These are phyloP conservation scores for Leccinum incarnatum DNA, from an alignment of 768 basidiomycete genomes.

Conservation along the genomic window DNA sequence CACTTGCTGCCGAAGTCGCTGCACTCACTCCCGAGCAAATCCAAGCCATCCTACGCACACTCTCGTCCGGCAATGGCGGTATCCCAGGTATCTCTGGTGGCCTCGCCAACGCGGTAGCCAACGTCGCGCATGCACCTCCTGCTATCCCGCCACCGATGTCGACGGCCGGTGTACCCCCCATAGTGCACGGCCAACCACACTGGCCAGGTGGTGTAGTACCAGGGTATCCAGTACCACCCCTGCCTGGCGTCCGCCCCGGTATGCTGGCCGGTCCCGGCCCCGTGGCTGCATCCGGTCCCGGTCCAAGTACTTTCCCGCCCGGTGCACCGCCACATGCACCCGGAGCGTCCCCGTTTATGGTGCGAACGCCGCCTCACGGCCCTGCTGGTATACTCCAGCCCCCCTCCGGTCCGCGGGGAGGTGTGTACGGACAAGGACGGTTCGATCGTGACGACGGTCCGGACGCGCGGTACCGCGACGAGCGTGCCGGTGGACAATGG, in stretches of 20 bases:
- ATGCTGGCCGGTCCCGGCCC: slow-evolving; percentile 8
- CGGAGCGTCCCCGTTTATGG: slow-evolving; percentile 16
- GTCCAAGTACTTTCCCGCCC: slow-evolving; percentile 5
- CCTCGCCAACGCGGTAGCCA: slow-evolving; percentile 26
- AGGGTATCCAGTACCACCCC: slow-evolving; percentile 24
- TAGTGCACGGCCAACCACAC: slow-evolving; percentile 16
- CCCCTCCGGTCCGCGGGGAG: slow-evolving; percentile 28
- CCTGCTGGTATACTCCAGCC: slow-evolving; percentile 21
- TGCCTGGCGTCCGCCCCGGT: slow-evolving; percentile 3
- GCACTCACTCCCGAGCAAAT: slow-evolving; percentile 76
- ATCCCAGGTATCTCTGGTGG: slow-evolving; percentile 29
- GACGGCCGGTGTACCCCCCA: neutral
- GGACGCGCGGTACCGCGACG: slow-evolving; percentile 26
- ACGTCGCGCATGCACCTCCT: slow-evolving; percentile 13
- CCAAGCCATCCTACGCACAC: slow-evolving; percentile 59
- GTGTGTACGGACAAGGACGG: slow-evolving; percentile 25
- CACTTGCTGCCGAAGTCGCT: slow-evolving; percentile 69
- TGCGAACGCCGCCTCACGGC: slow-evolving; percentile 21
- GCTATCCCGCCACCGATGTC: slow-evolving; percentile 11
- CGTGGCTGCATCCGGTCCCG: neutral
- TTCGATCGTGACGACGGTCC: slow-evolving; percentile 28
- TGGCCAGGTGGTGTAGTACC: slow-evolving; percentile 26
- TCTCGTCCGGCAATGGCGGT: slow-evolving; percentile 43
- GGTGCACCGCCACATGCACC: slow-evolving; percentile 3
- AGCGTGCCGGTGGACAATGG: slow-evolving; percentile 29